Evolutionary conservation across 208 protist species (phyloP).

Genomic region (Trypanosoma rangeli): DNA sequence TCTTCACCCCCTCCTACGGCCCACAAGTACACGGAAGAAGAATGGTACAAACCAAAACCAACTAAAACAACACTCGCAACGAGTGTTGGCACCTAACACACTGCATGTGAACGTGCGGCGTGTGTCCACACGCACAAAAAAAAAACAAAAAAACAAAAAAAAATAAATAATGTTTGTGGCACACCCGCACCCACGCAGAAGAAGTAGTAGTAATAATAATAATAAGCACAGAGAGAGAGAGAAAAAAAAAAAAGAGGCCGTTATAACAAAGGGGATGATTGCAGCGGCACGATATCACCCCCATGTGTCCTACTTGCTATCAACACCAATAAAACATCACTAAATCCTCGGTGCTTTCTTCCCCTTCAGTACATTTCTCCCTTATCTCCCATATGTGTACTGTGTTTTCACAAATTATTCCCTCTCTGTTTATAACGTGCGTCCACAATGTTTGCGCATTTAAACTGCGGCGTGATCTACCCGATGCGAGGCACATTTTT

Average conservation of each 20-base stretch:
- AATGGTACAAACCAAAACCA: no score
- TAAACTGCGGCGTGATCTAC: no score
- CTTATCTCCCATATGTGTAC: background rate
- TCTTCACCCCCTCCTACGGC: no score
- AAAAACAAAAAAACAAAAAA: conserved; percentile 5
- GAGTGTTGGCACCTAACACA: no score
- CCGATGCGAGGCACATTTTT: background rate
- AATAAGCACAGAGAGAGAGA: conserved; percentile 14
- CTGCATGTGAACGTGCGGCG: no score
- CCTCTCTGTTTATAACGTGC: no score
- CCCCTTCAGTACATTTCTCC: background rate
- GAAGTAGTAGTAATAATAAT: conserved; percentile 6
- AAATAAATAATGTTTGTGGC: conserved; percentile 11
- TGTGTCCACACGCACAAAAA: no score
- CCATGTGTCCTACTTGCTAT: background rate
- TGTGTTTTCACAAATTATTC: background rate
- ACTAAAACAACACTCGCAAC: no score
- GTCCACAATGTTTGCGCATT: background rate
- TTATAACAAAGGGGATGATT: background rate
- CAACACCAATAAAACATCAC: background rate
- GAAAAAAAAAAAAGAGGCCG: conserved; percentile 4
- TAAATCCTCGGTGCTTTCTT: background rate
- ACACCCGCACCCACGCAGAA: background rate
- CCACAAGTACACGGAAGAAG: no score
- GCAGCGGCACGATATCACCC: background rate